Evolutionary conservation across 2,329 filamentous ascomycete species (phyloP), one percentile per base, ranked within the genome.

Genomic region (Colletotrichum godetiae): DNA sequence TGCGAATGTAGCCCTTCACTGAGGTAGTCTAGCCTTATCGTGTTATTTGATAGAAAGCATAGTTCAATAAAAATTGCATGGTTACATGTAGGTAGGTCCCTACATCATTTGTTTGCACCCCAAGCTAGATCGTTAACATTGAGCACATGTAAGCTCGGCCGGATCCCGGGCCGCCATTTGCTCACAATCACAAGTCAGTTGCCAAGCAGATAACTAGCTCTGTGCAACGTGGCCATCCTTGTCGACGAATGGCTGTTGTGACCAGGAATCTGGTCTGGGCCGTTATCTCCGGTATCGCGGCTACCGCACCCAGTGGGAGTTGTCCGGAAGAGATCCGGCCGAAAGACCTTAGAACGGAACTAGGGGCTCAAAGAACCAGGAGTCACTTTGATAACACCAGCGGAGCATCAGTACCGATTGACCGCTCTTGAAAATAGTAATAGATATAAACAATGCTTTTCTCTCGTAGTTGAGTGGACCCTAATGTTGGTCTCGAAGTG

Each of bases 251-350:
- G 13, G 49, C 1, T 24, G n/a, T 19, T 5, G 42, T 2, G 6
- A 27, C 15, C 29, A 29, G 8, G 29, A 6, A 31, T 27, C 19
- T 13, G 12, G 13, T 24, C 12, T 33, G 42, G 10, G 15, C 7
- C 24, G 37, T 31, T 67, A 67, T 67, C 53, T 67, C 63, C 53
- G 63, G 55, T 55, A 67, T 67, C 63, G 63, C 63, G 35, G 42
- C 42, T 6, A 3, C 19, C 27, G 49, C 22, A 19, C 22, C 5
- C 29, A 55, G 22, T 15, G 22, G 27, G 22, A 22, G n/a, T 22
- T 29, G 33, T 31, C 46, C 63, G 63, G 63, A 29, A 15, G 63
- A 67, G 55, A 59, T 67, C 63, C 63, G 63, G 24, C 63, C 63
- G 63, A 22, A 56, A 19, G 0, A 19, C 7, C 42, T n/a, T 19